phyloP scores from a whole-genome alignment of 75 land plant species.

The Chamaecyparis obtusa region DNA sequence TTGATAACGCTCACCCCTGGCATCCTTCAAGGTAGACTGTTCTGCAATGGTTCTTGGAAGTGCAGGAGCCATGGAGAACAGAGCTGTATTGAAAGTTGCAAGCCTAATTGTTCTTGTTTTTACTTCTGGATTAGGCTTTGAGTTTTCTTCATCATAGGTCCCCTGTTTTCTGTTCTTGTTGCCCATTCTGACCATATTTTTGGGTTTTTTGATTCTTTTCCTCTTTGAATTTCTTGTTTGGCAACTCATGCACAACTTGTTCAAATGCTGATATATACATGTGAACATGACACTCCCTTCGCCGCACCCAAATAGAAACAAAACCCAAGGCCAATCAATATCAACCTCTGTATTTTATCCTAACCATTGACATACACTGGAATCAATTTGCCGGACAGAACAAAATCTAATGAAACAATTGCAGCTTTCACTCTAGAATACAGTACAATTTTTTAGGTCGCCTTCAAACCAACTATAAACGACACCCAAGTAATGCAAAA shows the following conservation, averaged over 20 bases:
- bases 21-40: neutral
- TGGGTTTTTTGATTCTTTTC: neutral
- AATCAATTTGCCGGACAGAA: neutral
- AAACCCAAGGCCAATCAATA: neutral
- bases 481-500: neutral
- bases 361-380: neutral
- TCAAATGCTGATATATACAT: neutral
- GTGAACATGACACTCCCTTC: neutral
- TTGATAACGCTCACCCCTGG: neutral
- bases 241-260: neutral
- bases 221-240: neutral
- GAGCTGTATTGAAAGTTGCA: constrained; percentile 63
- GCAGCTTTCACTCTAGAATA: neutral
- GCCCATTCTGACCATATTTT: neutral
- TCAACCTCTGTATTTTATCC: neutral
- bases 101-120: constrained; percentile 31
- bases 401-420: neutral
- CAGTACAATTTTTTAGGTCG: neutral
- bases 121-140: neutral
- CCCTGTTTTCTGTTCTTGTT: constrained; percentile 5
- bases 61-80: constrained; percentile 77
- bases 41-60: constrained; percentile 19
- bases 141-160: neutral
- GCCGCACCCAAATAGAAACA: neutral
- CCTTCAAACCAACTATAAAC: neutral